Conservation (phyloP, 2,329 filamentous ascomycete genomes). For the Aspergillus nomiae region DNA sequence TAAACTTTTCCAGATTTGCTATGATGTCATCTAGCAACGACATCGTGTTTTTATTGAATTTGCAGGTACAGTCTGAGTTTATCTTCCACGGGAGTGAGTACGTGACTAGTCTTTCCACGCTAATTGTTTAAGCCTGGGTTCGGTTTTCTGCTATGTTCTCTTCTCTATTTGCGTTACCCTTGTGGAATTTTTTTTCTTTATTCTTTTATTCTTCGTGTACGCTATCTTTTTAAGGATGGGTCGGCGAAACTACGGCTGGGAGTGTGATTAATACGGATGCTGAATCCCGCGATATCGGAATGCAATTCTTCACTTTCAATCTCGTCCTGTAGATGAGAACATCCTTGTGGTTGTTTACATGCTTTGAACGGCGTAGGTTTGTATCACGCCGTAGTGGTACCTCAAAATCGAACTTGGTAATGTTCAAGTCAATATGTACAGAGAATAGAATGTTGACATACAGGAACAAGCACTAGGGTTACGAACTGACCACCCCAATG, state of each 20-base stretch:
- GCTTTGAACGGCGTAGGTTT: not conserved
- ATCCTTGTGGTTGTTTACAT: not conserved
- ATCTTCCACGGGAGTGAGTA: slow-evolving; percentile 2
- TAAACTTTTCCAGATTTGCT: not conserved
- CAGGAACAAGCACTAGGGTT: not conserved
- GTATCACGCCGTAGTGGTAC: not conserved
- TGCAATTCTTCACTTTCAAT: slow-evolving; percentile 15
- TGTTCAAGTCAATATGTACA: slow-evolving; percentile 7
- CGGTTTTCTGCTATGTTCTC: slow-evolving; percentile 19
- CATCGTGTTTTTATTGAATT: slow-evolving; percentile 5
- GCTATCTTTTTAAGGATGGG: slow-evolving; percentile 30
- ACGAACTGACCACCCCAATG: not conserved
- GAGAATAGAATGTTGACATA: slow-evolving; percentile 1
- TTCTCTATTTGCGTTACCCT: slow-evolving; percentile 21
- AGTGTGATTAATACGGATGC: slow-evolving; percentile 28
- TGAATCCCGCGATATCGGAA: slow-evolving; percentile 28
- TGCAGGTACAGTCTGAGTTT: slow-evolving; percentile 13
- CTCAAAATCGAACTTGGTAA: not conserved
- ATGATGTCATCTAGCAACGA: not conserved
- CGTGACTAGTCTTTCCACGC: not conserved
- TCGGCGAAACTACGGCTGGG: slow-evolving; percentile 35
- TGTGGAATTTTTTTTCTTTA: slow-evolving; percentile 6
- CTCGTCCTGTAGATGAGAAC: not conserved
- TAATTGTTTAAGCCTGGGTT: slow-evolving; percentile 15
- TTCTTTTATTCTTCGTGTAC: slow-evolving; percentile 24